These are phyloP conservation scores for Aspergillus costaricaensis DNA, from an alignment of 2,329 filamentous ascomycete genomes.

Conservation along the genomic window DNA sequence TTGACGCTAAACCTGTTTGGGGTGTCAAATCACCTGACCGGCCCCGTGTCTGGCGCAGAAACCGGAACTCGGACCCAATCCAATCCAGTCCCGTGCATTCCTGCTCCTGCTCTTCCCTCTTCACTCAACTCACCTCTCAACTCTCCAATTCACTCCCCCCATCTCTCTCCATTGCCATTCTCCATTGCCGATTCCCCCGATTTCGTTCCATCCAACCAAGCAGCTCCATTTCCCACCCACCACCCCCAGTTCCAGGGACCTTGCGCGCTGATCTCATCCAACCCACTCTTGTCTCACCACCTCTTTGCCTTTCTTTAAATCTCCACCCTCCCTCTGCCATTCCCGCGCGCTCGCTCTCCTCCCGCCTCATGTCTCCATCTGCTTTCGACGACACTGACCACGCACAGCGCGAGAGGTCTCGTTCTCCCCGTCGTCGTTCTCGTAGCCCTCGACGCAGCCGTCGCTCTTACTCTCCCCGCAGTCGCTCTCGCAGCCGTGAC, in stretches of 20 bases:
- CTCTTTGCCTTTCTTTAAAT: constrained; percentile 6
- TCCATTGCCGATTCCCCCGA: neutral
- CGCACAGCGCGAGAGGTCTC: constrained; percentile 74
- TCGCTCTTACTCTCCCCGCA: constrained; percentile 76
- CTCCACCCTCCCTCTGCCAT: constrained; percentile 3
- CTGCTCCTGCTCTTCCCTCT: neutral
- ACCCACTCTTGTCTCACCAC: constrained; percentile 6
- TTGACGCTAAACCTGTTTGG: neutral
- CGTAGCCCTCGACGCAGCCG: constrained; percentile 77
- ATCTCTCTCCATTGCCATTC: neutral
- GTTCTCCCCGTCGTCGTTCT: constrained; percentile 68
- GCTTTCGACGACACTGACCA: constrained; percentile 38
- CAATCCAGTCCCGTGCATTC: neutral
- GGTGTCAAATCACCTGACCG: neutral
- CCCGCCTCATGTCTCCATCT: constrained; percentile 27
- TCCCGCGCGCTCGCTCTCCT: constrained; percentile 5
- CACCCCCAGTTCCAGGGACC: constrained; percentile 8
- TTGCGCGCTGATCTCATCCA: constrained; percentile 11
- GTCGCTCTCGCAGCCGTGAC: constrained; percentile 76
- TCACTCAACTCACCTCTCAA: neutral
- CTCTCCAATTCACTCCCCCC: neutral
- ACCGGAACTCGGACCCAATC: neutral
- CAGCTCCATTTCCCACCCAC: constrained; percentile 2
- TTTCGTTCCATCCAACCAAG: constrained; percentile 2
- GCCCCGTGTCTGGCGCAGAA: neutral